These are phyloP conservation scores for Flueggea neowawraea DNA, from an alignment of 441 rosid genomes.

Conservation along the genomic window DNA sequence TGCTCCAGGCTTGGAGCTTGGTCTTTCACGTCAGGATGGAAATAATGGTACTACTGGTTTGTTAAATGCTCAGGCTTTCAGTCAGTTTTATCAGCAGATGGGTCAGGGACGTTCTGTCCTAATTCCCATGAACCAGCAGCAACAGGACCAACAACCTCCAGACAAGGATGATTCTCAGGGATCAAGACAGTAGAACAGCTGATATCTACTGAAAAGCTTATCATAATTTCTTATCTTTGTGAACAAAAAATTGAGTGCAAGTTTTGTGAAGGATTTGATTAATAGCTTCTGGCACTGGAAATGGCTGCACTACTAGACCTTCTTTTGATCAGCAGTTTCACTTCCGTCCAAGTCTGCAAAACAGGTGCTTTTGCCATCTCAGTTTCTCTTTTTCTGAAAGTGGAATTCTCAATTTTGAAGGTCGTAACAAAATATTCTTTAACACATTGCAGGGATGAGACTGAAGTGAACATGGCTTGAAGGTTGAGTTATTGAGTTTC, in stretches of 20 bases:
- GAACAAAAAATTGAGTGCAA: constrained; percentile 4
- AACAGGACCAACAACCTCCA: constrained; percentile 41
- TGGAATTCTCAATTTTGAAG: background rate
- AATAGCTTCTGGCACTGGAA: background rate
- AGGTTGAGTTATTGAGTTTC: constrained; percentile 21
- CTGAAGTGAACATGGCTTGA: constrained; percentile 18
- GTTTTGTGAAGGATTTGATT: background rate
- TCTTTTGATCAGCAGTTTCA: constrained; percentile 5
- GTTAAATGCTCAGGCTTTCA: constrained; percentile 43
- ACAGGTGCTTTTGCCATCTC: constrained; percentile 13
- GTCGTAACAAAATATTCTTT: background rate
- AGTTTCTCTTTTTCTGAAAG: background rate
- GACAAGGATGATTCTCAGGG: constrained; percentile 77
- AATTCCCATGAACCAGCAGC: constrained; percentile 22
- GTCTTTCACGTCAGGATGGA: constrained; percentile 76
- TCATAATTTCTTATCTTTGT: too few species aligned
- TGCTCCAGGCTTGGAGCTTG: constrained; percentile 89
- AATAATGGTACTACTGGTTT: constrained; percentile 35
- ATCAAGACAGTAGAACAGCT: constrained; percentile 46
- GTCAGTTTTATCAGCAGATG: constrained; percentile 82
- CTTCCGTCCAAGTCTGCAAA: constrained; percentile 4
- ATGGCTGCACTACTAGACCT: constrained; percentile 4
- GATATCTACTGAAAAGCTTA: background rate
- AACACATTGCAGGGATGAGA: constrained; percentile 20
- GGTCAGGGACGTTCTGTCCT: constrained; percentile 53